A percentile compares a stretch with the other conserved stretches of the same genome.
These are phyloP conservation scores for Quercus engelmannii DNA, from an alignment of 306 rosid genomes.

Conservation along the genomic window DNA sequence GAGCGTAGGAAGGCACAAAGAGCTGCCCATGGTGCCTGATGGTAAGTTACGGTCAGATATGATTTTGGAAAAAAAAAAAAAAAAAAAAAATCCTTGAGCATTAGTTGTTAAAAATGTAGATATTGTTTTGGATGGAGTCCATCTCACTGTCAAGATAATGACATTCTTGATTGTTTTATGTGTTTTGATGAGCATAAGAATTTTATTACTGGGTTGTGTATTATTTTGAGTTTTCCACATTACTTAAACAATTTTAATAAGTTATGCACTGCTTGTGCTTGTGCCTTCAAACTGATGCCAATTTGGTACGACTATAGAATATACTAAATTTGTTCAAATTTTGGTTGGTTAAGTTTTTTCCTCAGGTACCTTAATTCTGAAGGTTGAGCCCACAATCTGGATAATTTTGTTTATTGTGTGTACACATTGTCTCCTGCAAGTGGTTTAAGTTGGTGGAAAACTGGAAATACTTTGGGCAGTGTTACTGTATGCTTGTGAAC, in stretches of 20 bases:
- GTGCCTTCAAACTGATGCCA: constrained; percentile 9
- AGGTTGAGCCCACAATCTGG: neutral
- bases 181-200: constrained; percentile 17
- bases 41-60: constrained; percentile 9
- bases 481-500: neutral
- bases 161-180: constrained; percentile 24
- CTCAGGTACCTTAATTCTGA: neutral
- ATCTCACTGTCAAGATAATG: constrained; percentile 6
- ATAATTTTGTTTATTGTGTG: neutral
- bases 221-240: constrained; percentile 3
- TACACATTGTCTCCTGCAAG: neutral
- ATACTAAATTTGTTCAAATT: neutral
- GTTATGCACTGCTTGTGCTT: neutral
- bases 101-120: constrained; percentile 39
- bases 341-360: neutral
- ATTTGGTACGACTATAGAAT: neutral
- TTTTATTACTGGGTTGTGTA: constrained; percentile 20
- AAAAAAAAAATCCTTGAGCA: constrained; percentile 7
- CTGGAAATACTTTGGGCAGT: neutral
- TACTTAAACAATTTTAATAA: neutral
- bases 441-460: neutral
- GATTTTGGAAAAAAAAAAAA: constrained; percentile 9
- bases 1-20: constrained; percentile 55
- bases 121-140: constrained; percentile 22
- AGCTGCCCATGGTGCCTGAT: constrained; percentile 23